These are phyloP conservation scores for Drechslera avenae DNA, from an alignment of 2,329 filamentous ascomycete genomes.

Conservation along the genomic window DNA sequence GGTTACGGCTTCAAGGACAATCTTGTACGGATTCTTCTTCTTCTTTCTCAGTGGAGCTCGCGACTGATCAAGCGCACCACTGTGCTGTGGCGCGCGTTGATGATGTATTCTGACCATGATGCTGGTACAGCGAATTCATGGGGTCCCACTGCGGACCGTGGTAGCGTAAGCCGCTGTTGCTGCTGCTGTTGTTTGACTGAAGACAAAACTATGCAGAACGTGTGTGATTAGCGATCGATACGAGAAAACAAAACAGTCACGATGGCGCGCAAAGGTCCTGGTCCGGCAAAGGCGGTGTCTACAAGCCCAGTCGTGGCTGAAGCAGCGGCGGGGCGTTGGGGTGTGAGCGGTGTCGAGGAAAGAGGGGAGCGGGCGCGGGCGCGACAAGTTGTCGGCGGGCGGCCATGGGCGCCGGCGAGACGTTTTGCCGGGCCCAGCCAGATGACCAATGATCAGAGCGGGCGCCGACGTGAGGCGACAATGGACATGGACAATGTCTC, in stretches of 20 bases:
- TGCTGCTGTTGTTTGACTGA: slow-evolving; percentile 2
- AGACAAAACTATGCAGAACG: slow-evolving; percentile 5
- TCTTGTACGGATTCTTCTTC: slow-evolving; percentile 59
- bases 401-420: slow-evolving; percentile 12
- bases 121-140: slow-evolving; percentile 17
- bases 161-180: slow-evolving; percentile 1
- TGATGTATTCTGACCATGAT: slow-evolving; percentile 38
- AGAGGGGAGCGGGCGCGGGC: slow-evolving; percentile 9
- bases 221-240: slow-evolving; percentile 26
- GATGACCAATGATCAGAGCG: not conserved
- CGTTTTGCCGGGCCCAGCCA: slow-evolving; percentile 24
- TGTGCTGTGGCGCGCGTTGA: slow-evolving; percentile 25
- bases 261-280: slow-evolving; percentile 4
- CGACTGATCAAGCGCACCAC: slow-evolving; percentile 28
- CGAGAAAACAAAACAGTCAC: slow-evolving; percentile 8
- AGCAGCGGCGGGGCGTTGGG: slow-evolving; percentile 25
- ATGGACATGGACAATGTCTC: slow-evolving; percentile 32
- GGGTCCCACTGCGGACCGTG: slow-evolving; percentile 12
- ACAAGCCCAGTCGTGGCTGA: slow-evolving; percentile 27
- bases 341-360: slow-evolving; percentile 13
- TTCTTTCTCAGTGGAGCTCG: slow-evolving; percentile 32
- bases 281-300: slow-evolving; percentile 15
- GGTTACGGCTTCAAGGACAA: slow-evolving; percentile 62
- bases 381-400: slow-evolving; percentile 4
- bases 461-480: slow-evolving; percentile 8